Percentiles rank a stretch among this genome's conserved stretches.
Evolutionary conservation across 2,329 filamentous ascomycete genomes (phyloP).

Genomic region (Elsinoe ampelina): DNA sequence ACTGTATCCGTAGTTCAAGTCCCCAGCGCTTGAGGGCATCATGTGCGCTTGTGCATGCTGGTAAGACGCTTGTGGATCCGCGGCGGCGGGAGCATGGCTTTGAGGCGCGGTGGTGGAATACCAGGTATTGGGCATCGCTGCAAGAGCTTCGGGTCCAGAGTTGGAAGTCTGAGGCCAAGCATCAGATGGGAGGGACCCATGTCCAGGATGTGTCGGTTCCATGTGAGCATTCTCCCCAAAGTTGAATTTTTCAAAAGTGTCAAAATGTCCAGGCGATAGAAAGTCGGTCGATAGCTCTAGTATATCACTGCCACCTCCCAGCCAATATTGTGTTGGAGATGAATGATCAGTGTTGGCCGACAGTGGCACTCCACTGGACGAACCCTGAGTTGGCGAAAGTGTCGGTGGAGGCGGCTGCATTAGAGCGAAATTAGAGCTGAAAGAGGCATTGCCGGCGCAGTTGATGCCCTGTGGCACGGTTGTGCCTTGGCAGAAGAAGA

Average conservation of each 20-base stretch:
- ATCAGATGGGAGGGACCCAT: background rate
- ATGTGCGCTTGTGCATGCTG: background rate
- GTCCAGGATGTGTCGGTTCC: background rate
- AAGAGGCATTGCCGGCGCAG: background rate
- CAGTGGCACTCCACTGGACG: background rate
- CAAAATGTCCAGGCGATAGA: background rate
- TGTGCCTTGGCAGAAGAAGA: background rate
- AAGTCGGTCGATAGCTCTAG: background rate
- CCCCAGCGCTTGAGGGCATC: background rate
- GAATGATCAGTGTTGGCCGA: slow-evolving; percentile 9
- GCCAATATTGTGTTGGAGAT: slow-evolving; percentile 4
- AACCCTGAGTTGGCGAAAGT: background rate
- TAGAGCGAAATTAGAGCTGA: slow-evolving; percentile 3
- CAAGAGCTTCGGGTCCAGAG: background rate
- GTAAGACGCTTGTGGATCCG: background rate
- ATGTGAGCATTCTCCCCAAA: background rate
- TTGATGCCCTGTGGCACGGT: slow-evolving; percentile 2
- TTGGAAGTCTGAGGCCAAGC: background rate
- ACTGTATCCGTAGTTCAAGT: background rate
- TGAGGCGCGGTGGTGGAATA: background rate
- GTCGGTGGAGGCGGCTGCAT: slow-evolving; percentile 4
- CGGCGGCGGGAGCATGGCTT: background rate
- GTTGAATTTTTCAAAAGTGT: background rate
- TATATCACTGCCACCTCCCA: background rate
- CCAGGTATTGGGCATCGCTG: background rate